Evolutionary conservation across 2,329 filamentous ascomycete species (phyloP).

Genomic region (Monosporascus cannonballus): DNA sequence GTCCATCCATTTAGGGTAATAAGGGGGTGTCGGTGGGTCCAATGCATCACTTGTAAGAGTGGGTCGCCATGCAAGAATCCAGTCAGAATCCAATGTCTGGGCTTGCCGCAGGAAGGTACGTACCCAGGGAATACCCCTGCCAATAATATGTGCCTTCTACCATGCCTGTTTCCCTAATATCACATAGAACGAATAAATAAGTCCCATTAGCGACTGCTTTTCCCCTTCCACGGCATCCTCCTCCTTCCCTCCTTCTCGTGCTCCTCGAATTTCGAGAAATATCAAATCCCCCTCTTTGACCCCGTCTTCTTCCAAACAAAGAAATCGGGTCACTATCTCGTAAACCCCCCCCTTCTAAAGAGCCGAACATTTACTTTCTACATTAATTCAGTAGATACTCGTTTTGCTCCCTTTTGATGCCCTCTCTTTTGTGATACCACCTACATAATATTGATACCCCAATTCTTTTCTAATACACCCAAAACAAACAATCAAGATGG

Average conservation of each 20-base stretch:
- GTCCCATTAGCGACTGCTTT: constrained; percentile 22
- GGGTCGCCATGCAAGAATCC: neutral
- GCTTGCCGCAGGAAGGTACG: neutral
- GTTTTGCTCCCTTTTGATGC: constrained; percentile 47
- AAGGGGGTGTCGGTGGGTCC: neutral
- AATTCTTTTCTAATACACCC: constrained; percentile 17
- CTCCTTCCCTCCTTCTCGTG: constrained; percentile 22
- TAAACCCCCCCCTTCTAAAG: neutral
- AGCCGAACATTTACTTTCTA: constrained; percentile 4
- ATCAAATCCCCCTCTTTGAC: constrained; percentile 16
- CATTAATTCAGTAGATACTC: constrained; percentile 18
- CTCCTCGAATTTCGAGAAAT: constrained; percentile 14
- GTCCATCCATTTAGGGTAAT: neutral
- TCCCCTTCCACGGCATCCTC: constrained; percentile 10
- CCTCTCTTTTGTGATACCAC: constrained; percentile 34
- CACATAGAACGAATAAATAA: constrained; percentile 29
- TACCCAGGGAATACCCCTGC: neutral
- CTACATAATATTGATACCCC: constrained; percentile 27
- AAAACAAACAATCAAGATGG: constrained; percentile 51
- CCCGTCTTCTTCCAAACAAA: constrained; percentile 7
- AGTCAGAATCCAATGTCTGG: neutral
- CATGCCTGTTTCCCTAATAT: constrained; percentile 18
- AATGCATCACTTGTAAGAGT: neutral
- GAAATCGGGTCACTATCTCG: neutral
- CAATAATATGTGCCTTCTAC: neutral